Percentiles rank a stretch among this genome's conserved stretches.
These are phyloP conservation scores for Exophiala bonariae DNA, from an alignment of 2,329 filamentous ascomycete genomes.

Conservation along the genomic window DNA sequence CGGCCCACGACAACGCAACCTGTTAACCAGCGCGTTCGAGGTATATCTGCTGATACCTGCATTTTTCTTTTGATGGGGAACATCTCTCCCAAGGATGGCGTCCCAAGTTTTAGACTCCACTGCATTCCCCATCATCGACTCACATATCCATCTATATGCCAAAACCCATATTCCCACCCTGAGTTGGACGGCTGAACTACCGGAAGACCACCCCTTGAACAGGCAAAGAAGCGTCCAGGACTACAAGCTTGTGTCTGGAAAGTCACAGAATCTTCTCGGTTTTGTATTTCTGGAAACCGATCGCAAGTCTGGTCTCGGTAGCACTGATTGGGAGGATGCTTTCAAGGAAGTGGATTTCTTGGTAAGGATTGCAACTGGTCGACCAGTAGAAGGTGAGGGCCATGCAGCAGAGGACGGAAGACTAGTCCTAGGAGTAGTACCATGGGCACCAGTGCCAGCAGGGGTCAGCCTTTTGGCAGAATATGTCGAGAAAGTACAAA, in stretches of 20 bases:
- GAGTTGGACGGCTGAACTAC: slow-evolving; percentile 61
- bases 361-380: slow-evolving; percentile 63
- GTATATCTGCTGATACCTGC: no score
- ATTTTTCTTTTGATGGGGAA: no score
- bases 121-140: slow-evolving; percentile 66
- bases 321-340: slow-evolving; percentile 64
- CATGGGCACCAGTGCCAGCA: slow-evolving; percentile 81
- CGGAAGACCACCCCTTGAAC: slow-evolving; percentile 58
- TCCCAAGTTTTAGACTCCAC: neutral
- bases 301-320: slow-evolving; percentile 61
- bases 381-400: slow-evolving; percentile 58
- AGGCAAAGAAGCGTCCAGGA: slow-evolving; percentile 65
- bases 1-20: no score
- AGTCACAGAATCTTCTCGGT: slow-evolving; percentile 55
- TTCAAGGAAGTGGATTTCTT: slow-evolving; percentile 72
- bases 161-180: slow-evolving; percentile 65
- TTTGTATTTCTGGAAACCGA: slow-evolving; percentile 86
- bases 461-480: slow-evolving; percentile 59
- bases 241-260: slow-evolving; percentile 52
- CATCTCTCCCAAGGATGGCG: slow-evolving; percentile 1
- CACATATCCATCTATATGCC: slow-evolving; percentile 88
- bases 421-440: slow-evolving; percentile 69
- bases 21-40: no score
- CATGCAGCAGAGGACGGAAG: slow-evolving; percentile 53
- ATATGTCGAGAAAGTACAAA: slow-evolving; percentile 65